phyloP scores from a whole-genome alignment of 768 basidiomycete genomes.

The Boletus rufocinnamomeus region DNA sequence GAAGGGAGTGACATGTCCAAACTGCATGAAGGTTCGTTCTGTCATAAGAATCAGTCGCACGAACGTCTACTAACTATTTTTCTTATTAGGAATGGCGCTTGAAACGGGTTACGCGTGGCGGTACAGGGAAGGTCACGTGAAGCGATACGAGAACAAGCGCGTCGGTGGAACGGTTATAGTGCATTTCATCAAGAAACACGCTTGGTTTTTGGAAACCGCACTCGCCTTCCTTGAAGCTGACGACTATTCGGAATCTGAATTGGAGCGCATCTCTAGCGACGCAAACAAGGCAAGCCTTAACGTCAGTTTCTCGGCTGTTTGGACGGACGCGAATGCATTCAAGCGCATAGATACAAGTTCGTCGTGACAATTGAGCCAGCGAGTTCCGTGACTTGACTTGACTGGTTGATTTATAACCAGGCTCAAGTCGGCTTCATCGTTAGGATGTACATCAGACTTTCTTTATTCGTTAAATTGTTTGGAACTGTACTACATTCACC shows the following conservation, averaged over 20 bases:
- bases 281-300: constrained; percentile 16
- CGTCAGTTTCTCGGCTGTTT: constrained; percentile 29
- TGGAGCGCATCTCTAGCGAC: constrained; percentile 17
- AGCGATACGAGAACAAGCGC: constrained; percentile 63
- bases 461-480: constrained; percentile 26
- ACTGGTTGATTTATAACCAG: not conserved
- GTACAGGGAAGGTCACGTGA: constrained; percentile 67
- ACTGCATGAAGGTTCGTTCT: constrained; percentile 64
- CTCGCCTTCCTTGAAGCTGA: constrained; percentile 83
- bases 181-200: constrained; percentile 96
- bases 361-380: constrained; percentile 1
- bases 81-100: constrained; percentile 52
- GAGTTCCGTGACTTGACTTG: not conserved
- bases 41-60: not conserved
- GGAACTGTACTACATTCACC: constrained; percentile 12
- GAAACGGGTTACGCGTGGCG: constrained; percentile 69
- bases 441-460: not conserved
- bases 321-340: constrained; percentile 33
- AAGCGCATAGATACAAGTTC: constrained; percentile 15
- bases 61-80: constrained; percentile 1
- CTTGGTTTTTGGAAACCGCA: constrained; percentile 96
- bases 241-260: constrained; percentile 56
- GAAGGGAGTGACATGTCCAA: constrained; percentile 88
- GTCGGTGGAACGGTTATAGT: constrained; percentile 94
- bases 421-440: not conserved